Base-by-base conservation (phyloP, 2,329 filamentous ascomycete genomes). In the Fusarium sp. region DNA sequence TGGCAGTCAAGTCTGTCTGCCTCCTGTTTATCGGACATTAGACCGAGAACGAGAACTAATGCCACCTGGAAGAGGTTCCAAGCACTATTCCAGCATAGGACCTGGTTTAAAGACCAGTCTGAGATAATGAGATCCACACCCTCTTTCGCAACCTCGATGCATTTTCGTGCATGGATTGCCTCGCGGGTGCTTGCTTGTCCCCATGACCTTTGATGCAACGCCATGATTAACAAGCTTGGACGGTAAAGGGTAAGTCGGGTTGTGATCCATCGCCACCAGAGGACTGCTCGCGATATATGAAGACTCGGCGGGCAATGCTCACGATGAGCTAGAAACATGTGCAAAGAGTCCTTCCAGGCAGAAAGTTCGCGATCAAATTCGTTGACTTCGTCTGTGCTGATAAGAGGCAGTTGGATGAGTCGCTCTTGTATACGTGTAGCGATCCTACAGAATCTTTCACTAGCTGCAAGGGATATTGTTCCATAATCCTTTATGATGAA, bases 381-480 rank as follows among this genome's bases (percentile, higher is more conserved):
- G 3, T 42, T 20, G 2, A 55, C 47, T 28, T 94, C 91, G 31
- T 89, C 85, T 31, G 85, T 82, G n/a, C 86, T 85, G 3, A 93
- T 84, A 2, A 92, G 82, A 1, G 91, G 90, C 3, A 88, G 86
- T 55, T 90, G 88, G 16, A 91, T 90, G 4, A 95, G 84, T 53
- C 89, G 86, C 73, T 95, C 91, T 76, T 95, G 92, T 58, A 94
- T 91, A 64, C 88, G 87, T 0, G 91, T 93, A 20, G 91, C 89
- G 62, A 95, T 91, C 77, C 91, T 91, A 80, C 91, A 93, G 78
- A 94, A 94, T 51, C 89, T 88, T 91, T 88, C 23, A 93, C 79
- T 2, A 89, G 91, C 8, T 92, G 83, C 54, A 91, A 88, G 61
- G 87, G 88, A 5, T 89, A 85, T 47, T 90, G 83, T 72, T 87